These are phyloP conservation scores for Biscogniauxia mediterranea DNA, from an alignment of 2,329 filamentous ascomycete species.

Conservation along the genomic window DNA sequence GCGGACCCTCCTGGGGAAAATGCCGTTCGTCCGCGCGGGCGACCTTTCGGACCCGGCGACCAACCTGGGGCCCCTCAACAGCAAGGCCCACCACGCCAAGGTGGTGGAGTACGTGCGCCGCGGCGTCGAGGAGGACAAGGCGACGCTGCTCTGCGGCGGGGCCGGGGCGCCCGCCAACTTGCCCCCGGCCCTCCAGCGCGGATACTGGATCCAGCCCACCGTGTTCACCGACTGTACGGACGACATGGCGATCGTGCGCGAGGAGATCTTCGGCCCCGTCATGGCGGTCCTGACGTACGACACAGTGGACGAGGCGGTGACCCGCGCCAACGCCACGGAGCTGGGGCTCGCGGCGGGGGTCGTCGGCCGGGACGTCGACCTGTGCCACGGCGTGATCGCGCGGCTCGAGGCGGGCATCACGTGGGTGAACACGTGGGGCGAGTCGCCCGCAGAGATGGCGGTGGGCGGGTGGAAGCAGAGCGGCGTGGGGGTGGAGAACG, in stretches of 20 bases:
- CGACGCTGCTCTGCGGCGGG: slow-evolving; percentile 72
- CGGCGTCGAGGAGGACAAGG: slow-evolving; percentile 70
- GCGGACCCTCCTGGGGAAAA: slow-evolving; percentile 64
- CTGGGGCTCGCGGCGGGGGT: slow-evolving; percentile 82
- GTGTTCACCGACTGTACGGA: slow-evolving; percentile 86
- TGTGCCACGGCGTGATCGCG: slow-evolving; percentile 69
- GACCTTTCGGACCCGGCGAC: slow-evolving; percentile 68
- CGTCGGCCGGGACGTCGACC: slow-evolving; percentile 72
- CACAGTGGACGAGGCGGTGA: slow-evolving; percentile 65
- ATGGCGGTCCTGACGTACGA: slow-evolving; percentile 78
- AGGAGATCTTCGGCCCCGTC: slow-evolving; percentile 89
- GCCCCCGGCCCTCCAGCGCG: slow-evolving; percentile 50
- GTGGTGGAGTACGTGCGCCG: slow-evolving; percentile 74
- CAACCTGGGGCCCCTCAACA: slow-evolving; percentile 84
- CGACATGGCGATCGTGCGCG: slow-evolving; percentile 72
- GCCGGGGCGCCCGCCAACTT: slow-evolving; percentile 53
- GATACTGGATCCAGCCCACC: slow-evolving; percentile 84
- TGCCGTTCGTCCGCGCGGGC: slow-evolving; percentile 68
- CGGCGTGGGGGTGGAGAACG: slow-evolving; percentile 85
- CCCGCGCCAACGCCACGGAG: slow-evolving; percentile 72
- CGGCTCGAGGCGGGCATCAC: slow-evolving; percentile 81
- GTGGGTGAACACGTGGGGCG: slow-evolving; percentile 94
- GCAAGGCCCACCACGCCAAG: slow-evolving; percentile 71
- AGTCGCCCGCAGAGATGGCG: slow-evolving; percentile 86
- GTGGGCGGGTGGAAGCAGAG: slow-evolving; percentile 92